phyloP scores from a whole-genome alignment of 768 basidiomycete genomes.

The Pleurotus sapidus region DNA sequence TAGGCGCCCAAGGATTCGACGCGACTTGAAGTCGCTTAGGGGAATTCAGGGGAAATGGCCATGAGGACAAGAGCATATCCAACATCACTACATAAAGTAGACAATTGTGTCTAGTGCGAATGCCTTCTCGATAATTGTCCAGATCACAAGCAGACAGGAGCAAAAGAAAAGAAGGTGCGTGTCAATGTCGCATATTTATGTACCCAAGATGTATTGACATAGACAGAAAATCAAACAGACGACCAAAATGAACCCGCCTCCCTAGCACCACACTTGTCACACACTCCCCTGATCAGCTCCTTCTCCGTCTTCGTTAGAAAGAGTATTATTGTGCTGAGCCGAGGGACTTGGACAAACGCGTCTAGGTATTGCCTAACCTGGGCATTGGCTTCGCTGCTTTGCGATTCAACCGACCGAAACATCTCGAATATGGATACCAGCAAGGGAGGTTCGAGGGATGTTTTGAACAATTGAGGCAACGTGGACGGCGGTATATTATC shows the following conservation, averaged over 20 bases:
- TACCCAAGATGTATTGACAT: too few species aligned
- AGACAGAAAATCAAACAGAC: background rate
- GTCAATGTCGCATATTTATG: too few species aligned
- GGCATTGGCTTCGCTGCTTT: conserved; percentile 10
- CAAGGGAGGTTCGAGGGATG: conserved; percentile 64
- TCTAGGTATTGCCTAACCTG: conserved; percentile 43
- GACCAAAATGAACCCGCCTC: conserved; percentile 7
- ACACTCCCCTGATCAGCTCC: conserved; percentile 41
- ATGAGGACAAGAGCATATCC: too few species aligned
- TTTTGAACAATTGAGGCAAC: conserved; percentile 64
- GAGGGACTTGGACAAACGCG: conserved; percentile 49
- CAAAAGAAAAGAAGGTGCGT: too few species aligned
- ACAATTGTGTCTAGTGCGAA: too few species aligned
- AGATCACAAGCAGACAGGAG: too few species aligned
- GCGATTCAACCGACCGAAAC: conserved; percentile 32
- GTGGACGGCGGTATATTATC: conserved; percentile 54
- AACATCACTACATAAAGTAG: too few species aligned
- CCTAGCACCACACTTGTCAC: conserved; percentile 32
- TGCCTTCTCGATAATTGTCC: too few species aligned
- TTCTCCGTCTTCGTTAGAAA: conserved; percentile 63
- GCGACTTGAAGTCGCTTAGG: too few species aligned
- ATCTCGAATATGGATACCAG: conserved; percentile 56
- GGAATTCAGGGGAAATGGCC: too few species aligned
- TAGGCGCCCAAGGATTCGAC: too few species aligned
- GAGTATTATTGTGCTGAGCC: conserved; percentile 61